Evolutionary conservation across 805 yeast genomes (phyloP).

Genomic region (Tetrapisispora nanseiensis): DNA sequence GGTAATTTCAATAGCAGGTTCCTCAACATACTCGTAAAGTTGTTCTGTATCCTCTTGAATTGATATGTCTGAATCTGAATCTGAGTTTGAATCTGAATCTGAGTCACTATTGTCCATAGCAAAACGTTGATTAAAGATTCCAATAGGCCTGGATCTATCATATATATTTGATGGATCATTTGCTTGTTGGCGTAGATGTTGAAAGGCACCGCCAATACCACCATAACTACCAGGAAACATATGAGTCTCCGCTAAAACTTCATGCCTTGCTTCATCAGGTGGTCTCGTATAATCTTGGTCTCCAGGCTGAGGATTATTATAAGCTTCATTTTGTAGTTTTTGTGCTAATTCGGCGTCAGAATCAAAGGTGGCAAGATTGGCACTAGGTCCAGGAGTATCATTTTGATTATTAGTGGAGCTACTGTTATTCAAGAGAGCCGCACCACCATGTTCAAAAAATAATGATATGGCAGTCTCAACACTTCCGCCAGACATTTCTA

Average conservation of each 20-base stretch:
- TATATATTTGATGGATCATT: constrained; percentile 24
- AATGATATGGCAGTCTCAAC: constrained; percentile 78
- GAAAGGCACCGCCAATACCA: constrained; percentile 31
- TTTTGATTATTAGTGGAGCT: constrained; percentile 3
- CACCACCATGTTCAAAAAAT: constrained; percentile 59
- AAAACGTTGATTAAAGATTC: constrained; percentile 31
- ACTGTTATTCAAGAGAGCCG: constrained; percentile 11
- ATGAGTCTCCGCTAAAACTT: constrained; percentile 46
- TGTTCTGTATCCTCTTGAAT: constrained; percentile 32
- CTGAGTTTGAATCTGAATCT: constrained; percentile 29
- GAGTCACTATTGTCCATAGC: constrained; percentile 6
- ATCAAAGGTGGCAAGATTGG: constrained; percentile 6
- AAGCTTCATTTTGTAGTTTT: constrained; percentile 54
- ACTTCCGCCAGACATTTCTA: constrained; percentile 69
- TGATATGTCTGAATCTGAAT: constrained; percentile 29
- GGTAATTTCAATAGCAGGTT: constrained; percentile 24
- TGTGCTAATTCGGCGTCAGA: constrained; percentile 51
- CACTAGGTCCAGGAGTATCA: background rate
- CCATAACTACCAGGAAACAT: constrained; percentile 31
- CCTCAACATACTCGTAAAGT: constrained; percentile 29
- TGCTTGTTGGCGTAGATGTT: constrained; percentile 15
- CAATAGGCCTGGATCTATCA: constrained; percentile 28
- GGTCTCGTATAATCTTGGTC: constrained; percentile 48
- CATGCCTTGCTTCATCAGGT: constrained; percentile 59
- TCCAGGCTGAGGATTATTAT: constrained; percentile 29